Evolutionary conservation across 257 asterid genomes (phyloP).

Genomic region (Solanum medicagineum): DNA sequence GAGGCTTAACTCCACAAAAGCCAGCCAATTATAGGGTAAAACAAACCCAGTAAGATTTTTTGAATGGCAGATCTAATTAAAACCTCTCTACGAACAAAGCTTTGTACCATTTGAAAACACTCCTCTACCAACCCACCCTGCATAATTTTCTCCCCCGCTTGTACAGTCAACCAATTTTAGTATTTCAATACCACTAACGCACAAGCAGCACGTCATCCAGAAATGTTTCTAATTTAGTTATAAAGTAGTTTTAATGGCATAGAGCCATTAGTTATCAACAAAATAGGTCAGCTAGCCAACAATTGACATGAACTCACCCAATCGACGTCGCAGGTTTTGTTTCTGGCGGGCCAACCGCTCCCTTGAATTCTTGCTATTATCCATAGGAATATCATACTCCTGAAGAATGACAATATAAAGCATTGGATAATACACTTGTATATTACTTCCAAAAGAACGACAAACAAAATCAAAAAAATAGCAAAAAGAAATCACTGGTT

Average conservation of each 20-base stretch:
- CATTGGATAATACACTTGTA: neutral
- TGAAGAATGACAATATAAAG: slow-evolving; percentile 18
- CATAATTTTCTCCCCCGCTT: neutral
- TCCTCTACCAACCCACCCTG: neutral
- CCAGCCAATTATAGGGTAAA: neutral
- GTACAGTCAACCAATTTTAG: neutral
- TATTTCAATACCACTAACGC: neutral
- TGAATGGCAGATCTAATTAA: neutral
- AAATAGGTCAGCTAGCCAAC: neutral
- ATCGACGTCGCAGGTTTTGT: slow-evolving; percentile 83
- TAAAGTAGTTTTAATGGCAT: neutral
- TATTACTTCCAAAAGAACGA: neutral
- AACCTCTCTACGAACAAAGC: neutral
- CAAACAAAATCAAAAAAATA: neutral
- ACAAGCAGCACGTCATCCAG: neutral
- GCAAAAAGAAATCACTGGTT: neutral
- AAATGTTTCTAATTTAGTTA: neutral
- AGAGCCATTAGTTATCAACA: neutral
- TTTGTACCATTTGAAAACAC: neutral
- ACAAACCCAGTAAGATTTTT: neutral
- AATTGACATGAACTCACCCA: slow-evolving; percentile 43
- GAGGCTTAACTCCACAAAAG: neutral
- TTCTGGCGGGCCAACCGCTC: slow-evolving; percentile 90
- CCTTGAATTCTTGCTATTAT: slow-evolving; percentile 68
- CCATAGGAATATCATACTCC: slow-evolving; percentile 89